Conservation (phyloP, 352 stramenopile genomes). For the Globisporangium canariense region DNA sequence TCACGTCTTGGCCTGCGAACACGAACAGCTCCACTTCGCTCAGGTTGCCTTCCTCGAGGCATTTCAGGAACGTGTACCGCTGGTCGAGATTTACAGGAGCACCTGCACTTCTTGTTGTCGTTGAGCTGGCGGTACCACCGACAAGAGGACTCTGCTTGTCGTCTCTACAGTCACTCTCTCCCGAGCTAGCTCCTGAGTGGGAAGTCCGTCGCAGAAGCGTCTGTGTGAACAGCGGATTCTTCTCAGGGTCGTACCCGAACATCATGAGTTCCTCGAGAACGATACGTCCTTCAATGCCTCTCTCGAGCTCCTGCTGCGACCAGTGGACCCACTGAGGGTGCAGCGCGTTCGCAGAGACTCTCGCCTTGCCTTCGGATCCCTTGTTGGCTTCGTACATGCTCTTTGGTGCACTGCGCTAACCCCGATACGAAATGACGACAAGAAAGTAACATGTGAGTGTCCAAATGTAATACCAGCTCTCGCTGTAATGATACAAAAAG, state of each 20-base stretch:
- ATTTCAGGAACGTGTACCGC: conserved; percentile 47
- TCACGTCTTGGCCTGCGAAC: conserved; percentile 56
- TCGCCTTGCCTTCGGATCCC: conserved; percentile 7
- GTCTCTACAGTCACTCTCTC: conserved; percentile 15
- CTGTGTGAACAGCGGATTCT: conserved; percentile 56
- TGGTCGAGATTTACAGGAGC: conserved; percentile 8
- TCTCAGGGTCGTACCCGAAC: conserved; percentile 47
- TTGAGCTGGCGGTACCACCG: background rate
- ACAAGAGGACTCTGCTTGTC: conserved; percentile 11
- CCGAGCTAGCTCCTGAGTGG: background rate
- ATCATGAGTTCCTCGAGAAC: conserved; percentile 50
- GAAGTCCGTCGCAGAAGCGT: conserved; percentile 23
- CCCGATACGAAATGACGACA: conserved; percentile 5
- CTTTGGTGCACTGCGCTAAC: conserved; percentile 34
- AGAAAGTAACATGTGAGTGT: background rate
- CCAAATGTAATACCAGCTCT: no score
- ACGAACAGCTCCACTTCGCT: conserved; percentile 64
- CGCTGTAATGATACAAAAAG: background rate
- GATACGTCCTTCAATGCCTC: conserved; percentile 56
- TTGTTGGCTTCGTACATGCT: conserved; percentile 34
- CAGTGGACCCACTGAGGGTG: conserved; percentile 65
- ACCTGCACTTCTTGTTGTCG: background rate
- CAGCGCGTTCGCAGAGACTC: conserved; percentile 23
- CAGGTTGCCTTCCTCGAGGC: conserved; percentile 40
- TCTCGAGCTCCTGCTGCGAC: conserved; percentile 53